Percentiles rank a stretch among this genome's conserved stretches.
Conservation (phyloP, 139 green algal genomes). For the Eudorina sp. region DNA sequence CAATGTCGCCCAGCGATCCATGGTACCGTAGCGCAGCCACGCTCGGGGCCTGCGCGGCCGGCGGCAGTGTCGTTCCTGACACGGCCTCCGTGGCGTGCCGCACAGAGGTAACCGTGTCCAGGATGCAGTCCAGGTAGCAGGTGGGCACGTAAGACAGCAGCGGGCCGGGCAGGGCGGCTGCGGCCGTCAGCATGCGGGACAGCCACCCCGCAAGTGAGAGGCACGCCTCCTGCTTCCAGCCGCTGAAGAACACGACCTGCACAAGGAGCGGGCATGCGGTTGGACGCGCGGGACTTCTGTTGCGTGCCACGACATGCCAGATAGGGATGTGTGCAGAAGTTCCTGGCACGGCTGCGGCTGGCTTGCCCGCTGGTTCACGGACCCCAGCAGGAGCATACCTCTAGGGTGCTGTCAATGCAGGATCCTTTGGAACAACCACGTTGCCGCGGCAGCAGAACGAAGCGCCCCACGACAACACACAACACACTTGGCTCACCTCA, state of each 20-base stretch:
- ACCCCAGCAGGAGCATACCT: too few relatives aligned
- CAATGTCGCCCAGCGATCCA: constrained; percentile 32
- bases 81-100: constrained; percentile 4
- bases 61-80: neutral
- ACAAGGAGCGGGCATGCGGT: too few relatives aligned
- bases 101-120: constrained; percentile 24
- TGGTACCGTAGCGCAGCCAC: constrained; percentile 17
- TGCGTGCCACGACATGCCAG: too few relatives aligned
- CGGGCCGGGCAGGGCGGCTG: constrained; percentile 42
- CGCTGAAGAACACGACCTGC: constrained; percentile 58
- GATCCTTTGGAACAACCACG: too few relatives aligned
- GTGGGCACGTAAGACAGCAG: constrained; percentile 72
- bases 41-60: neutral
- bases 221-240: constrained; percentile 57
- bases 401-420: too few relatives aligned
- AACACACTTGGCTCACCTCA: too few relatives aligned
- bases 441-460: too few relatives aligned
- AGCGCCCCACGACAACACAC: too few relatives aligned
- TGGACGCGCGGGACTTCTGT: too few relatives aligned
- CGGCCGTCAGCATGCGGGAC: constrained; percentile 21
- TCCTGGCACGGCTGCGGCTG: too few relatives aligned
- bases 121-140: constrained; percentile 60
- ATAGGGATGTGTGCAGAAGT: too few relatives aligned
- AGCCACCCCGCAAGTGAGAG: constrained; percentile 23
- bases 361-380: too few relatives aligned